These are phyloP conservation scores for Teratosphaeria nubilosa DNA, from an alignment of 2,329 filamentous ascomycete species.

Conservation along the genomic window DNA sequence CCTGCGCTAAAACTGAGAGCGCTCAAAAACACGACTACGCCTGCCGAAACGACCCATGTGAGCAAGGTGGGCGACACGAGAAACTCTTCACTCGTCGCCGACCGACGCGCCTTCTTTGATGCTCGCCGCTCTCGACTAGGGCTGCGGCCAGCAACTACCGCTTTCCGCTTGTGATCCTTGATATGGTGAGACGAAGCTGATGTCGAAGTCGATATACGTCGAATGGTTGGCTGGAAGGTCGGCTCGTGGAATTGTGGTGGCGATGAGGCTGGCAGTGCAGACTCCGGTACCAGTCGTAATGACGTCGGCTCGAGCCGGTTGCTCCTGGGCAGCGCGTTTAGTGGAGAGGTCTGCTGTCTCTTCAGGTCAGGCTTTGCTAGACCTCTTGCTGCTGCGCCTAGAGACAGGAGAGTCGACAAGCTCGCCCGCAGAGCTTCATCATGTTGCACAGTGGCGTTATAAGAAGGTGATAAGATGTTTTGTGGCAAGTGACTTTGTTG, in stretches of 20 bases:
- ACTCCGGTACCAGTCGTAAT: slow-evolving; percentile 51
- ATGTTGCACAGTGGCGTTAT: slow-evolving; percentile 64
- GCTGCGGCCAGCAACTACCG: slow-evolving; percentile 27
- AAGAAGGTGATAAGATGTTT: slow-evolving; percentile 62
- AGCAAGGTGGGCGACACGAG: slow-evolving; percentile 49
- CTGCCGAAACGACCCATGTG: slow-evolving; percentile 56
- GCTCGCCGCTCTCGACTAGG: slow-evolving; percentile 35
- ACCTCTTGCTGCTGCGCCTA: slow-evolving; percentile 77
- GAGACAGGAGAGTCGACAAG: slow-evolving; percentile 91
- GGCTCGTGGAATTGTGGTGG: slow-evolving; percentile 18
- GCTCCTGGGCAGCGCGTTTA: slow-evolving; percentile 9
- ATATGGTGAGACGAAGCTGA: slow-evolving; percentile 16
- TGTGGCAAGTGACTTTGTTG: slow-evolving; percentile 43
- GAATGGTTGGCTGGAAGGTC: slow-evolving; percentile 27
- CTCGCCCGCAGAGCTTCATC: slow-evolving; percentile 87
- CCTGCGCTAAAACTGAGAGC: slow-evolving; percentile 56
- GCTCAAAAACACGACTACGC: slow-evolving; percentile 53
- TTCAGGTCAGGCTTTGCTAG: slow-evolving; percentile 53
- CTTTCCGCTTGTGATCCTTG: slow-evolving; percentile 37
- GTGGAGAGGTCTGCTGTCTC: slow-evolving; percentile 14
- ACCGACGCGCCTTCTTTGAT: slow-evolving; percentile 33
- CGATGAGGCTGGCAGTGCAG: slow-evolving; percentile 33
- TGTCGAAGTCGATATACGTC: slow-evolving; percentile 21
- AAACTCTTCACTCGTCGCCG: slow-evolving; percentile 11
- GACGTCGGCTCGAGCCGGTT: slow-evolving; percentile 40